Conservation (phyloP, 225 moss, liverwort and hornwort genomes). For the Climacium dendroides region DNA sequence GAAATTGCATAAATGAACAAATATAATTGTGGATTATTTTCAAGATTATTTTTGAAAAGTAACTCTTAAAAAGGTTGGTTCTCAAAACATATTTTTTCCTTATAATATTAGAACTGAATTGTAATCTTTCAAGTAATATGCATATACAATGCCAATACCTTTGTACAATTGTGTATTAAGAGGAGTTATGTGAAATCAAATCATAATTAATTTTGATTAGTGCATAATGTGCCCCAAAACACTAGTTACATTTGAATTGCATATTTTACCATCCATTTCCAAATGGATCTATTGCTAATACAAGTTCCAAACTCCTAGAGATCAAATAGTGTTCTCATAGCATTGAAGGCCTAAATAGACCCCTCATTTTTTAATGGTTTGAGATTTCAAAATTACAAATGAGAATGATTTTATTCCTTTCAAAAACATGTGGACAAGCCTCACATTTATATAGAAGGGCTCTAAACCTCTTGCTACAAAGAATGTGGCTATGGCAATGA, state of each 20-base stretch:
- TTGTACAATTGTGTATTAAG: neutral
- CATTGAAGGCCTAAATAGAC: neutral
- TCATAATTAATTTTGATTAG: neutral
- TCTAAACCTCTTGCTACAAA: neutral
- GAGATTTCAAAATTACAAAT: neutral
- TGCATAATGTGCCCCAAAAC: too few species aligned
- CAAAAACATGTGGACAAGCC: rapidly evolving
- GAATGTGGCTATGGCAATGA: too few species aligned
- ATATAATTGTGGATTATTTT: too few species aligned
- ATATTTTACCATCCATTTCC: neutral
- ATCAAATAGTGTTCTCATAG: neutral
- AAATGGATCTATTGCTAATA: neutral
- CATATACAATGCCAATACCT: neutral
- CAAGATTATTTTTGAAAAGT: neutral
- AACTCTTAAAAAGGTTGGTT: neutral
- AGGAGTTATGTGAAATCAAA: neutral
- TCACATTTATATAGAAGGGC: too few species aligned
- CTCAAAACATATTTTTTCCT: neutral
- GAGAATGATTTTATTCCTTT: neutral
- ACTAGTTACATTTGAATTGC: neutral
- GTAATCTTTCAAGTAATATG: neutral
- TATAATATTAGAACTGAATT: neutral
- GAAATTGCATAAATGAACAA: neutral
- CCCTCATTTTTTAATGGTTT: rapidly evolving
- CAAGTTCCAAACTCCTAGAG: neutral